Evolutionary conservation across 257 asterid species (phyloP), one percentile per base, ranked within the genome.

Genomic region (Coffea eugenioides): DNA sequence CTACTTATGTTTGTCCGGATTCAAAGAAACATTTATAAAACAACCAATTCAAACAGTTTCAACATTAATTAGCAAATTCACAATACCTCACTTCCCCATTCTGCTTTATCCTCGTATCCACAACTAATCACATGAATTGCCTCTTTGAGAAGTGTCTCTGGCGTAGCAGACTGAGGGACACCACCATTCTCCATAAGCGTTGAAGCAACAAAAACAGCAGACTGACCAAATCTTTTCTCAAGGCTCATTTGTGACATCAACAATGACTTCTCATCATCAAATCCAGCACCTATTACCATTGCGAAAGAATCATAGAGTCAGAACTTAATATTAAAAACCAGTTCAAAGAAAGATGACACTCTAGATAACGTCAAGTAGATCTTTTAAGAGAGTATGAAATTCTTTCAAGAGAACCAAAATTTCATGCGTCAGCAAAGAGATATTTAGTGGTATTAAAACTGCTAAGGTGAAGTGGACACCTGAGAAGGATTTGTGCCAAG

Each of bases 51-150:
- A 62, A n/a, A 9, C 43, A 46, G 2, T n/a, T 75, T 14, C n/a
- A 61, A 15, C 79, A 62, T n/a, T 3, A 6, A 43, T 25, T n/a
- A 27, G 25, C 48, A 64, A 3, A 73, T 75, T 69, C 78, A 73
- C 41, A 76, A 66, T 83, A 95, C 98, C 97, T 95, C 99, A 78
- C 84, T 84, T 83, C 99, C 99, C 99, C 99, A 95, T 81, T 95
- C 99, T 76, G 98, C n/a, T 87, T 95, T 95, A 79, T 95, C 99
- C 85, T 95, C 99, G 27, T 92, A 95, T n/a, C 99, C 99, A 90
- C 99, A 95, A 84, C 99, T 95, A 80, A 95, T 95, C 68, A 95
- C 99, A 85, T 95, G 99, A 87, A 93, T 95, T 84, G 99, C 99
- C 89, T 95, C 99, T 90, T 95, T 95, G 67, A 93, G 89, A 83